Evolutionary conservation across 495 filamentous ascomycete genomes (phyloP), one percentile per base, ranked within the genome.

Genomic region (Trichoderma asperelloides): DNA sequence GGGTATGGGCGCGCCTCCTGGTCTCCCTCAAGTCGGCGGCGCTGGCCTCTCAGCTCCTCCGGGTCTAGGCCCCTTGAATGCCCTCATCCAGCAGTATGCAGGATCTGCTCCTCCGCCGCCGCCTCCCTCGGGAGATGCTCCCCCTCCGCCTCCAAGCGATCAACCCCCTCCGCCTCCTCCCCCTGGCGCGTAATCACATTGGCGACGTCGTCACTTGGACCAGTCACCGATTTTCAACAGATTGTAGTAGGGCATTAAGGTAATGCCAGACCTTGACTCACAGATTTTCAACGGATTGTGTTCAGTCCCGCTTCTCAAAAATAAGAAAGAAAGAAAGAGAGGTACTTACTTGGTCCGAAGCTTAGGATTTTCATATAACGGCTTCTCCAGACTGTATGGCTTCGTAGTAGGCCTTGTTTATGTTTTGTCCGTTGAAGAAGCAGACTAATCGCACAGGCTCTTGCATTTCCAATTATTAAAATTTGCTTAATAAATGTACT

Each of bases 111-210:
- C 80, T 47, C 87, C 87, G 63, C 86, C 86, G 43, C 87, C 85
- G 3, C 79, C 81, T 25, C 75, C 78, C 43, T 65, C 74, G 21
- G 80, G 82, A 71, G 88, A 88, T 65, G 86, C 85, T 41, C 90
- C 90, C 57, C 90, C 91, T 1, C 90, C 88, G 63, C 88, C 89
- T 66, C 90, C 90, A 5, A 87, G 85, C 74, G 90, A 93, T 30
- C 28, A 41, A 57, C 60, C 43, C 69, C 67, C 66, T 3, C 62
- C 49, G 30, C 63, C 69, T 33, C 23, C 30, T 27, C 62, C 23
- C 63, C 40, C 64, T n/a, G 62, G 62, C 62, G 40, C 33, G n/a
- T 64, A 64, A 41, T 28, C 62, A n/a, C n/a, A 7, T 28, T 15
- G 25, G 55, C 18, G 9, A 8, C 47, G 9, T 30, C n/a, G 7